Evolutionary conservation across 2,329 filamentous ascomycete genomes (phyloP).

Genomic region (Paecilomyces formosus): DNA sequence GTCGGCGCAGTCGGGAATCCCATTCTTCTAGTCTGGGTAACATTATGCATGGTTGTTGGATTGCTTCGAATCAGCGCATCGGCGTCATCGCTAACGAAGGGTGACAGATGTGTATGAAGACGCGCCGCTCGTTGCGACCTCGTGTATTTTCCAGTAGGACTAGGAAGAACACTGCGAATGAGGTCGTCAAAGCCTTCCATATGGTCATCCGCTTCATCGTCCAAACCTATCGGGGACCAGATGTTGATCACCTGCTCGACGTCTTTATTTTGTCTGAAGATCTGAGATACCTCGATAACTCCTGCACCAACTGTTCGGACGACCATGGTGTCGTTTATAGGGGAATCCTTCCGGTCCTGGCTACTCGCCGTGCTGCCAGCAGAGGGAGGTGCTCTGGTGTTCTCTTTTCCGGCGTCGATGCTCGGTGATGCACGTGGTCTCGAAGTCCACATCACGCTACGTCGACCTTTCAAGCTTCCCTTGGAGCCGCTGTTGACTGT

Average conservation of each 20-base stretch:
- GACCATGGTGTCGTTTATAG: constrained; percentile 34
- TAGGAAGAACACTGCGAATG: constrained; percentile 65
- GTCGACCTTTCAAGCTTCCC: constrained; percentile 31
- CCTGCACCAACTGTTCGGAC: constrained; percentile 70
- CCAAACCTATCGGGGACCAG: constrained; percentile 58
- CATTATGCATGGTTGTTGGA: constrained; percentile 75
- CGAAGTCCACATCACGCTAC: constrained; percentile 38
- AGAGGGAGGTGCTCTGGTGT: constrained; percentile 21
- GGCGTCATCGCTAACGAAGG: constrained; percentile 70
- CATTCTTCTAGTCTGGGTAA: constrained; percentile 77
- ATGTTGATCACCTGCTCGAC: constrained; percentile 68
- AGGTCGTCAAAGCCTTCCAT: constrained; percentile 66
- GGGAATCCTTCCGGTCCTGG: constrained; percentile 17
- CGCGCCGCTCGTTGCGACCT: constrained; percentile 66
- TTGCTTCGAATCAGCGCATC: constrained; percentile 76
- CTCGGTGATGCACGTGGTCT: constrained; percentile 24
- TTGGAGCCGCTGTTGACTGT: constrained; percentile 25
- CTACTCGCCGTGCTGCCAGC: constrained; percentile 21
- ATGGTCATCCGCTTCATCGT: constrained; percentile 51
- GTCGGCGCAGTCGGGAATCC: constrained; percentile 90
- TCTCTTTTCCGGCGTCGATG: constrained; percentile 23
- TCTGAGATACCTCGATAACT: constrained; percentile 64
- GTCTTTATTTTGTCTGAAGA: constrained; percentile 66
- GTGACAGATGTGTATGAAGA: constrained; percentile 69
- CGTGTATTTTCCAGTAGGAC: constrained; percentile 64